Conservation (phyloP, 2,329 filamentous ascomycete genomes). For the Cercospora citrullina region DNA sequence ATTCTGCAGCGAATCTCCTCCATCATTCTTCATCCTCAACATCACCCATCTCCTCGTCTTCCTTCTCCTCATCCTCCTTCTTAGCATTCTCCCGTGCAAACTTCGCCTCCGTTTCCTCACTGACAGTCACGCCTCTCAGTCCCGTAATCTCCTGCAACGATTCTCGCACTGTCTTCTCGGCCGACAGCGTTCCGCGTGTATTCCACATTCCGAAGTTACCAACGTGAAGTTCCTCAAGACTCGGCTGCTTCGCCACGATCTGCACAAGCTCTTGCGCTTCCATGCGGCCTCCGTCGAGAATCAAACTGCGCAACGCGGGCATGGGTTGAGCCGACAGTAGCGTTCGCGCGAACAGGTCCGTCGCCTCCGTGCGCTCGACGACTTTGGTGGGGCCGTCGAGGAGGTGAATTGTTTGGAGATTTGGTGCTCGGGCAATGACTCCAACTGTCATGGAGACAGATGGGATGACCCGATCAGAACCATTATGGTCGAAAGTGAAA, state of each 20-base stretch:
- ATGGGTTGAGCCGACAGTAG: neutral
- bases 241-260: neutral
- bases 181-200: neutral
- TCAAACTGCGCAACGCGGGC: neutral
- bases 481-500: neutral
- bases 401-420: neutral
- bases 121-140: neutral
- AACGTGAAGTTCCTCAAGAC: neutral
- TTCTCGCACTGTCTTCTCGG: neutral
- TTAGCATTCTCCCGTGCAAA: neutral
- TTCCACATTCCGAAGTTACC: neutral
- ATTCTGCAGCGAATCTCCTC: too few species aligned
- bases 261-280: neutral
- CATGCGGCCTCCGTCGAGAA: neutral
- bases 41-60: too few species aligned
- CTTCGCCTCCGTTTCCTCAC: neutral
- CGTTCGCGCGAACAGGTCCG: neutral
- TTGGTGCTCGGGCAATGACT: neutral
- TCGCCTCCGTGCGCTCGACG: neutral
- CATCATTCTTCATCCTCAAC: too few species aligned
- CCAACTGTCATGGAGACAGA: neutral
- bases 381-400: neutral
- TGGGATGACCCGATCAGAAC: neutral
- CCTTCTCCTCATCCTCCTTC: neutral
- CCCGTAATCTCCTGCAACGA: neutral